Evolutionary conservation across 805 yeast genomes (phyloP), one percentile per base, ranked within the genome.

Genomic region (Candida stauntonica): DNA sequence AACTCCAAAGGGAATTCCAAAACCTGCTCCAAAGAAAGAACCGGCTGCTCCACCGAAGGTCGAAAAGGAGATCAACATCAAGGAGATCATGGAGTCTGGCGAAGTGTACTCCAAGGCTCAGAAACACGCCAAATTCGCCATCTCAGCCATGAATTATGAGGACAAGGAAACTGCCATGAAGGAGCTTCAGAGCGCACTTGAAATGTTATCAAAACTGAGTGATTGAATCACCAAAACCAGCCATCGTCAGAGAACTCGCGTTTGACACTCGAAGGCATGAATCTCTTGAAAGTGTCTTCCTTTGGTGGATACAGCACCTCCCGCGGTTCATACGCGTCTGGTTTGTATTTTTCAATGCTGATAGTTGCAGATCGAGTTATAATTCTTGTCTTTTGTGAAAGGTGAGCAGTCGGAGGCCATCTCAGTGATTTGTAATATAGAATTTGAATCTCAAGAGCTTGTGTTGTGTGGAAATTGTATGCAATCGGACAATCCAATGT

Each of bases 91-190:
- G 52, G 70, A 73, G 41, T 65, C 68, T 13, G 73, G 79, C 17
- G 84, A 75, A 38, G 63, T 69, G 32, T 77, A 82, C 16, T 54
- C 75, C 8, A 66, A 71, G 48, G 76, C 81, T 1, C 91, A 83
- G 52, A 81, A 77, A 49, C 73, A 70, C 43, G 84, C 89, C 23
- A 81, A 77, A 54, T 84, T 79, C 56, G 91, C 88, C 2, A 77
- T 82, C 6, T 79, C 87, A 40, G 93, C 94, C 0, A 66, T 84
- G 54, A 82, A 82, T 54, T 84, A 82, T 55, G 91, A 84, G 45
- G 94, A 84, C 50, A 61, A 75, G 26, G 69, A 57, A 3, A 84
- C 91, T 0, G 91, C 91, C 3, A 75, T 77, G 31, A 64, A 63
- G 26, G 86, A 84, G 54, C 60, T 84, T 33, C 57, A 61, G 14